Evolutionary conservation across 768 basidiomycete species (phyloP).

Genomic region (Amanita polypyramis): DNA sequence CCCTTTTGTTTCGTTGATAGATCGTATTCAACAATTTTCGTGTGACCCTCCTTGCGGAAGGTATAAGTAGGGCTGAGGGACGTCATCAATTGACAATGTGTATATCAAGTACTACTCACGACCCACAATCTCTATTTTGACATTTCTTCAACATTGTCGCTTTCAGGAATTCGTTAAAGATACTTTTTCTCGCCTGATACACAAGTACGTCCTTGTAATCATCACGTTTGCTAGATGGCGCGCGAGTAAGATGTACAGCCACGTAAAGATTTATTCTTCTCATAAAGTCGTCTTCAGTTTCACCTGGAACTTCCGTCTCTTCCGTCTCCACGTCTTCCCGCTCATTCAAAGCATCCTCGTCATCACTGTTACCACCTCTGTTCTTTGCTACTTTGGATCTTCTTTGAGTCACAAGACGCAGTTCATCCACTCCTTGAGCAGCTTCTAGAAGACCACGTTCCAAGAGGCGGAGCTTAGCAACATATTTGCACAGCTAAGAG

Average conservation of each 20-base stretch:
- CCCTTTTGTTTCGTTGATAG: slow-evolving; percentile 71
- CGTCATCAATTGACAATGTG: slow-evolving; percentile 7
- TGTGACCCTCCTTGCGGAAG: slow-evolving; percentile 88
- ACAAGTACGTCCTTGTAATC: slow-evolving; percentile 84
- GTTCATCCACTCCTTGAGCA: slow-evolving; percentile 65
- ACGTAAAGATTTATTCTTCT: slow-evolving; percentile 59
- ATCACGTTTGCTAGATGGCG: slow-evolving; percentile 56
- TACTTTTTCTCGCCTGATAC: slow-evolving; percentile 75
- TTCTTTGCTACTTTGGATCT: slow-evolving; percentile 20
- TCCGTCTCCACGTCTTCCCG: slow-evolving; percentile 27
- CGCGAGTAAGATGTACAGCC: slow-evolving; percentile 36
- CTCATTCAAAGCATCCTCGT: slow-evolving; percentile 26
- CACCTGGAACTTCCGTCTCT: slow-evolving; percentile 35
- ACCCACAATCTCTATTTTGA: slow-evolving; percentile 63
- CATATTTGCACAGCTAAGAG: slow-evolving; percentile 65
- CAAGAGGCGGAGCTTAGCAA: slow-evolving; percentile 77
- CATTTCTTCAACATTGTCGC: slow-evolving; percentile 62
- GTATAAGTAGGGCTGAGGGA: slow-evolving; percentile 61
- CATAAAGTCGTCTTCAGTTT: slow-evolving; percentile 53
- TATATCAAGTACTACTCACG: slow-evolving; percentile 40
- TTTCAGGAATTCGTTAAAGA: slow-evolving; percentile 76
- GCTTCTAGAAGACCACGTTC: slow-evolving; percentile 84
- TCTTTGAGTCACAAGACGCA: slow-evolving; percentile 32
- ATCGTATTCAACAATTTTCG: slow-evolving; percentile 92
- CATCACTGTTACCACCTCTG: slow-evolving; percentile 26